Evolutionary conservation across 805 yeast species (phyloP), one percentile per base, ranked within the genome.

Genomic region (Yarrowia alimentaria): DNA sequence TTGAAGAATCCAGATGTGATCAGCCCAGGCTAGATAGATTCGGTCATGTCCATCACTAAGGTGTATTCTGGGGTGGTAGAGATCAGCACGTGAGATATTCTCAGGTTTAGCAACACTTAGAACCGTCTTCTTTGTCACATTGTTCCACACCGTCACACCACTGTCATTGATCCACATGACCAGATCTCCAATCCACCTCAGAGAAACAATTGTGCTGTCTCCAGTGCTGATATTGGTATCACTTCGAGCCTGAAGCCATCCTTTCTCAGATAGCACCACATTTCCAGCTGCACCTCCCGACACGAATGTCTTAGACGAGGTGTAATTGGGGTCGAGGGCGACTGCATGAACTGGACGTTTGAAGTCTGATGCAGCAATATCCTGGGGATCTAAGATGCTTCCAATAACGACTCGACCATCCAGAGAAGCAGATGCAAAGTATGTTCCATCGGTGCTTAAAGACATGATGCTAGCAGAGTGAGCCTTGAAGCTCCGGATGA

Each of bases 351-450:
- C 76, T 0, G 98, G 97, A 21, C 97, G 71, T 58, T 84, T 83
- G 64, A 89, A 85, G 65, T 90, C 95, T 58, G 78, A 83, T 2
- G 88, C 89, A 0, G 75, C 71, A 2, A 84, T 78, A 58, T 84
- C 93, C 4, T 71, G 67, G 14, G 77, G 78, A 55, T 83, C 85
- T 1, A 56, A 53, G 1, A 86, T 68, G 2, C 89, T 77, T 0
- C 96, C 93, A 4, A 88, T 77, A 1, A 88, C 88, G 0, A 91
- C 84, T 0, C 95, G 85, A 0, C 99, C 99, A 63, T 93, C 99
- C 71, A 91, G 82, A 0, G 97, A 88, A 0, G 90, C 96, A 0
- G 95, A 81, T 0, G 93, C 94, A 54, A 93, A 79, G 60, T 75
- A 79, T 7, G 66, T 66, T 0, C 94, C 93, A 60, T 87, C 94